phyloP scores from a whole-genome alignment of 1,284 basidiomycete genomes.

The Ceratobasidium sp. region DNA sequence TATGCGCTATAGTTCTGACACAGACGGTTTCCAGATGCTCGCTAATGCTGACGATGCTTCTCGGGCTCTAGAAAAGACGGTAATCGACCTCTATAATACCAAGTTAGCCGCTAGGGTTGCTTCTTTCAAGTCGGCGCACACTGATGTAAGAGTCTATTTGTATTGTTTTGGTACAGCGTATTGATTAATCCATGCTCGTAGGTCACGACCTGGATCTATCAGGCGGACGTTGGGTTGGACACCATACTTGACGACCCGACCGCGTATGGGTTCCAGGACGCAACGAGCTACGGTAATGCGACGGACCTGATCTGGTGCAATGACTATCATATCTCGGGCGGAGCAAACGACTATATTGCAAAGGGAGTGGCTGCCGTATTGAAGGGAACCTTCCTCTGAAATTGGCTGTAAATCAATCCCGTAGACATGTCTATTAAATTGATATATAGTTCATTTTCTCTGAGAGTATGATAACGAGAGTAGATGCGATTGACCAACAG shows the following conservation, averaged over 20 bases:
- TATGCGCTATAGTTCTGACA: background rate
- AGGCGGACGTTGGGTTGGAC: conserved; percentile 29
- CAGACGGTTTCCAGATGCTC: conserved; percentile 38
- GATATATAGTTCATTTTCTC: too few species aligned
- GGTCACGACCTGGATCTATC: conserved; percentile 45
- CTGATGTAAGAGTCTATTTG: conserved; percentile 21
- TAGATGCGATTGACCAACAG: too few species aligned
- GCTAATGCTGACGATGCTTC: conserved; percentile 9
- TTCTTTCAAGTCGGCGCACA: conserved; percentile 40
- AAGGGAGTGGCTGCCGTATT: conserved; percentile 26
- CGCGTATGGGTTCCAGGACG: conserved; percentile 47
- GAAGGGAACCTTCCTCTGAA: conserved; percentile 41
- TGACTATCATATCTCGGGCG: conserved; percentile 45
- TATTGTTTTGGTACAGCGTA: background rate
- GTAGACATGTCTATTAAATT: too few species aligned
- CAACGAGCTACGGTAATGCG: conserved; percentile 45
- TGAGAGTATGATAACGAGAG: too few species aligned
- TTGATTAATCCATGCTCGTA: background rate
- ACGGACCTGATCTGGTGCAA: conserved; percentile 48
- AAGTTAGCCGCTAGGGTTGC: conserved; percentile 43
- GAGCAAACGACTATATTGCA: conserved; percentile 30
- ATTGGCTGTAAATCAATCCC: too few species aligned
- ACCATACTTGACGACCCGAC: conserved; percentile 43
- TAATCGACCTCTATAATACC: conserved; percentile 46
- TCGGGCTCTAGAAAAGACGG: conserved; percentile 38